Evolutionary conservation across 441 rosid genomes (phyloP).

Genomic region (Cnidoscolus chayamansa): DNA sequence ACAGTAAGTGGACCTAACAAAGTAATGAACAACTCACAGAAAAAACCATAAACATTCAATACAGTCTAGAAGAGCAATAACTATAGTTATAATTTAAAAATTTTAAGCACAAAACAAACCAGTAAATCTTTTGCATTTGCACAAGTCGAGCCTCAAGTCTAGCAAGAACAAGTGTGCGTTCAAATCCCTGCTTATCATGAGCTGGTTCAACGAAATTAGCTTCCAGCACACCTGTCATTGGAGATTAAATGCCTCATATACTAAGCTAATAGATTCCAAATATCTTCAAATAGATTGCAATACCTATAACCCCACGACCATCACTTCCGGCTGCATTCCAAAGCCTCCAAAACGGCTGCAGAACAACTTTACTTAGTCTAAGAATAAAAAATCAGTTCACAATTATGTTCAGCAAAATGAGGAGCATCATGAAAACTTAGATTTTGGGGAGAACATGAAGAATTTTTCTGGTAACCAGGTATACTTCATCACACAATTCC

Average conservation of each 20-base stretch:
- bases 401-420: not conserved
- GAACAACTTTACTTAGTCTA: slow-evolving; percentile 6
- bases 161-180: slow-evolving; percentile 67
- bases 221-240: slow-evolving; percentile 74
- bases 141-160: slow-evolving; percentile 65
- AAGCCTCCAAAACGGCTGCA: slow-evolving; percentile 96
- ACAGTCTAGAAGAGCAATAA: not conserved
- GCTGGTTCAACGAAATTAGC: slow-evolving; percentile 95
- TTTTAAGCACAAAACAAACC: slow-evolving; percentile 44
- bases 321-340: slow-evolving; percentile 96
- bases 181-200: slow-evolving; percentile 91
- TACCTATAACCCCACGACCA: slow-evolving; percentile 96
- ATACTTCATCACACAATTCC: too few relatives aligned
- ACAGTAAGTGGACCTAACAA: slow-evolving; percentile 53
- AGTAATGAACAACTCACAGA: slow-evolving; percentile 18
- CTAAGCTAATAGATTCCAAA: slow-evolving; percentile 13
- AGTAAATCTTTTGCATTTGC: slow-evolving; percentile 82
- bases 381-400: slow-evolving; percentile 3
- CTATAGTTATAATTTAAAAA: not conserved
- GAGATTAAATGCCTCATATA: slow-evolving; percentile 23
- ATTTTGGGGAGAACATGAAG: not conserved
- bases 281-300: slow-evolving; percentile 14
- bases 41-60: not conserved
- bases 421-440: not conserved
- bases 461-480: too few relatives aligned